Evolutionary conservation across 2,329 filamentous ascomycete genomes (phyloP), one percentile per base, ranked within the genome.

Genomic region (Helicocarpus griseus): DNA sequence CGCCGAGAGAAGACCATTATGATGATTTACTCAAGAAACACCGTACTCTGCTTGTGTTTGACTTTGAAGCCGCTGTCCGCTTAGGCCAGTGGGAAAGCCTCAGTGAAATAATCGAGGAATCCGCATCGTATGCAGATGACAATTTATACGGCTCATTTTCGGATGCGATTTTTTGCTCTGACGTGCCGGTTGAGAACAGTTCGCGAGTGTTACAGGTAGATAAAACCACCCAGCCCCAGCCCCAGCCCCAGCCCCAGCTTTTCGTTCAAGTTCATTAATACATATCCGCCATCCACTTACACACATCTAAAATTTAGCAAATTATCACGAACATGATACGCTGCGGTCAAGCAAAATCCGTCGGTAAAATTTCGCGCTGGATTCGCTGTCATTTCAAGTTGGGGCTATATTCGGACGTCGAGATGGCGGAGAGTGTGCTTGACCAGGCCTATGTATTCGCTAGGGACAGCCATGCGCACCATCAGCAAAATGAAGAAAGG

Each of bases 321-420:
- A 81, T 90, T 53, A 79, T 93, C 61, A 85, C 87, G 60, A 73
- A 81, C 45, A 82, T 85, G 17, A 85, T 80, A 67, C 72, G 39
- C 14, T 21, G 48, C 11, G 28, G 9, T 14, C 46, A 67, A 1
- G 66, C 82, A 1, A 75, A 81, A 17, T 60, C 66, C 0, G 80
- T 83, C 41, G 76, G 85, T 1, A 82, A 81, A 58, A 72, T 94
- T 1, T 79, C 86, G 6, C 85, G 85, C 59, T 95, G 93, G 72
- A 78, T 91, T 43, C 80, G 87, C 1, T 89, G 86, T 59, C 73
- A 93, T 2, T 86, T 91, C 57, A 84, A 86, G 55, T 73, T 81
- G 1, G 77, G 85, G 0, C 68, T 89, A 0, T 71, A 77, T 1
- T 70, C 50, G 4, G 61, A 62, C 21, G 50, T 59, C 31, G n/a